A percentile compares a stretch with the other conserved stretches of the same genome.
These are phyloP conservation scores for Apiospora aurea DNA, from an alignment of 2,329 filamentous ascomycete species.

Conservation along the genomic window DNA sequence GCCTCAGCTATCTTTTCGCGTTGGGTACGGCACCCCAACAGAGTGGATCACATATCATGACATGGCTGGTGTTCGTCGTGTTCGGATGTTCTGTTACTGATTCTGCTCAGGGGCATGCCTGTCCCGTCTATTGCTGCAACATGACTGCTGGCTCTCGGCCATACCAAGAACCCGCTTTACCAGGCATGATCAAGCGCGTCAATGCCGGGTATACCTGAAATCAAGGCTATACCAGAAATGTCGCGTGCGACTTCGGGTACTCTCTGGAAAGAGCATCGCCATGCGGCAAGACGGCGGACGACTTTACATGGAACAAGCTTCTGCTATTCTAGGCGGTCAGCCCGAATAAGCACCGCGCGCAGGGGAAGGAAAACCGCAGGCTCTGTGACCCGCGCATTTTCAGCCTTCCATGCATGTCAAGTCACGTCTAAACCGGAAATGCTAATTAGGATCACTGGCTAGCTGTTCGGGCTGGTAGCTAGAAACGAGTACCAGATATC, in stretches of 20 bases:
- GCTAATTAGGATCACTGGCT: conserved; percentile 3
- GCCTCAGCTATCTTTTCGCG: conserved; percentile 17
- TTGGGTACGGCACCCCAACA: not conserved
- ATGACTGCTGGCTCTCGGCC: conserved; percentile 7
- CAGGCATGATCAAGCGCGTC: conserved; percentile 19
- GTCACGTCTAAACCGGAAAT: not conserved
- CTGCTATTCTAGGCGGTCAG: conserved; percentile 11
- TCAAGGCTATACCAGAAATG: conserved; percentile 10
- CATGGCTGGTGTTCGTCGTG: conserved; percentile 15
- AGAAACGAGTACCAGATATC: conserved; percentile 2
- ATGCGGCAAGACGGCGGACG: conserved; percentile 1
- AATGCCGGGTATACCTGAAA: conserved; percentile 20
- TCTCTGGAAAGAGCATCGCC: conserved; percentile 8
- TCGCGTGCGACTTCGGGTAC: conserved; percentile 2
- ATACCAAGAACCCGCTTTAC: conserved; percentile 18
- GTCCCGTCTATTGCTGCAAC: conserved; percentile 10
- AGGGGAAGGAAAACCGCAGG: not conserved
- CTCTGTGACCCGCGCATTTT: not conserved
- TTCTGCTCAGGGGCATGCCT: conserved; percentile 4
- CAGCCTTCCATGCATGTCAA: conserved; percentile 14
- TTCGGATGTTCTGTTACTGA: conserved; percentile 7
- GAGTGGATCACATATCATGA: conserved; percentile 14
- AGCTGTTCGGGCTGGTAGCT: conserved; percentile 20
- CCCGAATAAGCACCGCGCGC: conserved; percentile 15
- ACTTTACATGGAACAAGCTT: conserved; percentile 21